Evolutionary conservation across 768 basidiomycete genomes (phyloP).

Genomic region (Hygrophoropsis aurantiaca): DNA sequence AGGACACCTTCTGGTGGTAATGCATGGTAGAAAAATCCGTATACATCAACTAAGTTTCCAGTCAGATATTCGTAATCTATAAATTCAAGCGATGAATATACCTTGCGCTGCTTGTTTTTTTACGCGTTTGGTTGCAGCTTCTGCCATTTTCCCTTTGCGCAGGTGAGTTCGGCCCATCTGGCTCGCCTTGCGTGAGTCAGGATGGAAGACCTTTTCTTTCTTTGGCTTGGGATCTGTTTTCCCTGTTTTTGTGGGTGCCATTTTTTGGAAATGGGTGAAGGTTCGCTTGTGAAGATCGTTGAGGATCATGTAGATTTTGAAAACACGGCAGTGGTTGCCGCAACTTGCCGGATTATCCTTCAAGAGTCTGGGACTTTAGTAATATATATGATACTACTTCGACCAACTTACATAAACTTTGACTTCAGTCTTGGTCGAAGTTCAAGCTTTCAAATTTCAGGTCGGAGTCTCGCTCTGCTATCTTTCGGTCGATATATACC

Average conservation of each 20-base stretch:
- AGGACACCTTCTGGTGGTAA: slow-evolving; percentile 60
- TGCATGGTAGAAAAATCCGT: slow-evolving; percentile 74
- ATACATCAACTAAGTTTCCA: slow-evolving; percentile 56
- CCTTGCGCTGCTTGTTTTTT: slow-evolving; percentile 59
- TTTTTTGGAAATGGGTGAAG: too few relatives aligned
- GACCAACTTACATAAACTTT: too few relatives aligned
- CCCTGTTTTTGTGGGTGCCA: slow-evolving; percentile 5
- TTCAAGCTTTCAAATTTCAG: too few relatives aligned
- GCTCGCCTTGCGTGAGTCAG: slow-evolving; percentile 79
- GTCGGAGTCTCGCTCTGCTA: too few relatives aligned
- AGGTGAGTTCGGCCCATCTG: slow-evolving; percentile 68
- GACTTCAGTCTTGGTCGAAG: too few relatives aligned
- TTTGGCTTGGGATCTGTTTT: slow-evolving; percentile 35
- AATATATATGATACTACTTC: too few relatives aligned
- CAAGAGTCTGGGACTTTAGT: too few relatives aligned
- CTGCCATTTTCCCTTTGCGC: slow-evolving; percentile 66
- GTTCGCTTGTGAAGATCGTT: too few relatives aligned
- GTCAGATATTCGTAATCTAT: background rate
- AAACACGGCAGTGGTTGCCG: too few relatives aligned
- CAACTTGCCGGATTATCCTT: too few relatives aligned
- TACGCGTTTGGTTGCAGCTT: slow-evolving; percentile 51
- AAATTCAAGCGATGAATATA: slow-evolving; percentile 22
- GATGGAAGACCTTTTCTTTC: slow-evolving; percentile 82
- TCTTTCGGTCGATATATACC: too few relatives aligned
- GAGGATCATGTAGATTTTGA: too few relatives aligned